Evolutionary conservation across 1,139 yeast genomes (phyloP).

Genomic region (Pichia sp.): DNA sequence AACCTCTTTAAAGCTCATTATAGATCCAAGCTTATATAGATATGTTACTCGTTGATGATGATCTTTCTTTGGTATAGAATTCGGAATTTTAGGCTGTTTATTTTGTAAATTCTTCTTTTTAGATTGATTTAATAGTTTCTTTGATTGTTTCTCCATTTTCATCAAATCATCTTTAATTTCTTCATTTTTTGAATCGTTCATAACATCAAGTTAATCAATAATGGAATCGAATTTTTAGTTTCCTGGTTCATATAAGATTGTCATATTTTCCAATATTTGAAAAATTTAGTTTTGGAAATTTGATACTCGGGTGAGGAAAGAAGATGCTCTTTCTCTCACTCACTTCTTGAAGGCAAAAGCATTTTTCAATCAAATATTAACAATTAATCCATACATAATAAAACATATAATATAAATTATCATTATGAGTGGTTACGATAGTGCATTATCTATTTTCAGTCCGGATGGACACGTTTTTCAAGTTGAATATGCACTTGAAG

Average conservation of each 20-base stretch:
- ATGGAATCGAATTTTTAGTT: too few species aligned
- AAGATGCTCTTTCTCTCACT: too few species aligned
- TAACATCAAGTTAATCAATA: too few species aligned
- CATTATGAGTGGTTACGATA: slow-evolving; percentile 97
- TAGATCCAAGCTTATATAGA: slow-evolving; percentile 44
- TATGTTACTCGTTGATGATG: slow-evolving; percentile 52
- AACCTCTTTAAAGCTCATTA: slow-evolving; percentile 18
- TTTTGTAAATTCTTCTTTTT: slow-evolving; percentile 2
- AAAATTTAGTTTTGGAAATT: too few species aligned
- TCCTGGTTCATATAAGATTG: too few species aligned
- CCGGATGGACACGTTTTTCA: slow-evolving; percentile 99
- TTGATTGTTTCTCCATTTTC: slow-evolving; percentile 1
- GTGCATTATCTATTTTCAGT: slow-evolving; percentile 95
- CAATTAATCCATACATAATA: background rate
- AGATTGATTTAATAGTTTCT: too few species aligned
- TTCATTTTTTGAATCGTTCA: background rate
- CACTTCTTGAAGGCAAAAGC: slow-evolving; percentile 7
- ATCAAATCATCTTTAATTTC: background rate
- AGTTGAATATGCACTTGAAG: slow-evolving; percentile 97
- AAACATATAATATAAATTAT: too few species aligned
- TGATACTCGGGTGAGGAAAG: too few species aligned
- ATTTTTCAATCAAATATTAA: slow-evolving; percentile 1
- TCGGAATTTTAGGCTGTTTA: slow-evolving; percentile 22
- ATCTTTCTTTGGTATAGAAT: slow-evolving; percentile 45
- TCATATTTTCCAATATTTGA: too few species aligned